Base-by-base conservation (phyloP, 2,329 filamentous ascomycete species). In the Gaeumannomyces tritici region DNA sequence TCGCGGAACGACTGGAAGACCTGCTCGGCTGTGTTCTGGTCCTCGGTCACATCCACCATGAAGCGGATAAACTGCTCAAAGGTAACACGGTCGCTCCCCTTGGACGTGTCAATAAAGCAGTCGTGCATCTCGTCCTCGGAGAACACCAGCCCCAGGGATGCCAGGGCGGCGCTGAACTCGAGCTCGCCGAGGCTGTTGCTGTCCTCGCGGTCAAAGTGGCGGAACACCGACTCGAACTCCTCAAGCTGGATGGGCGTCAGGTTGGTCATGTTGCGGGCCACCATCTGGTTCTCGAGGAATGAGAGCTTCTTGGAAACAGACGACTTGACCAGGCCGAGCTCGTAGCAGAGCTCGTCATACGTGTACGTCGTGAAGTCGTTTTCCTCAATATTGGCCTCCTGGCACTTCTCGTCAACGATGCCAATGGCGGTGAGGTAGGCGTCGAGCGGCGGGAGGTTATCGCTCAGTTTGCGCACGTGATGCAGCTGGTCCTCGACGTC, bases 351-450 rank as follows among this genome's bases (percentile, higher is more conserved):
- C 76, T 99, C 95, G 72, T 99, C 95, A 73, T 98, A 95, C 12
- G 93, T 96, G 76, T 98, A 98, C 11, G 93, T 98, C n/a, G 95
- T 99, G 74, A 95, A 98, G 78, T 99, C 95, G 75, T 99, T 99
- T 71, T 99, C 95, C 75, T 99, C 95, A 66, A 99, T 97, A 73
- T 99, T 98, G 65, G 95, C 95, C 78, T 98, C 93, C 64, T 88
- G 84, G 73, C 95, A 99, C 76, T 96, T 91, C 66, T 86, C 85
- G 71, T 97, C 93, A 59, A 98, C 83, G 13, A 85, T 86, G 18
- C 87, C 90, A 71, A 99, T 97, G 66, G 91, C 90, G 66, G 91
- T 87, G 55, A 99, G 83, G 72, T 96, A 99, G 64, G 90, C 85
- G 69, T 97, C 92, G n/a, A 99, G 82, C 3, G 93, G 93, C 11